Conservation (phyloP, 140 eudicot species). For the Stevia rebaudiana region DNA sequence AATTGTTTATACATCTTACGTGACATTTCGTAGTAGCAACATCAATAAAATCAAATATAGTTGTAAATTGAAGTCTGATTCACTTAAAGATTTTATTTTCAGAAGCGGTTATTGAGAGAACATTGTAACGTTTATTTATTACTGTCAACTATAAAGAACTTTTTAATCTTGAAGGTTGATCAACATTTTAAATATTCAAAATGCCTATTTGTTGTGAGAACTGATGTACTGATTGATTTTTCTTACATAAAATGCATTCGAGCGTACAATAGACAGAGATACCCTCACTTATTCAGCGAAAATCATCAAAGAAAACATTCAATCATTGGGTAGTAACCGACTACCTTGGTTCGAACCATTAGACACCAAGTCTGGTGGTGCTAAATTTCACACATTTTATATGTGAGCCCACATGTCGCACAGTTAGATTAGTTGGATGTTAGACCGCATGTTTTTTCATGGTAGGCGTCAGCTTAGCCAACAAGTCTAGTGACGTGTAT, state of each 20-base stretch:
- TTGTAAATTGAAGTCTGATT: slow-evolving; percentile 23
- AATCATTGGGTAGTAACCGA: slow-evolving; percentile 7
- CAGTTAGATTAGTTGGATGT: no score
- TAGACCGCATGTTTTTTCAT: no score
- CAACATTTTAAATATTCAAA: slow-evolving; percentile 67
- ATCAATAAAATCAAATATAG: slow-evolving; percentile 26
- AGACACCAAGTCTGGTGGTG: slow-evolving; percentile 9
- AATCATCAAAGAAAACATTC: slow-evolving; percentile 51
- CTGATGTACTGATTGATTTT: slow-evolving; percentile 85
- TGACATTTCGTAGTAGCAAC: slow-evolving; percentile 26
- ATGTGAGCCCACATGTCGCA: no score
- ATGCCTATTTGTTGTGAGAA: slow-evolving; percentile 83
- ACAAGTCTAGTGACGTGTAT: no score
- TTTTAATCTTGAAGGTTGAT: slow-evolving; percentile 62
- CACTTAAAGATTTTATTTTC: slow-evolving; percentile 24
- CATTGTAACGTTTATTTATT: neutral
- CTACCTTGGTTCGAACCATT: neutral
- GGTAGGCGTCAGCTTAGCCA: no score
- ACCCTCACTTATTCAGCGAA: slow-evolving; percentile 71
- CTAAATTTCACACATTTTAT: slow-evolving; percentile 24
- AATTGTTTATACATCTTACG: slow-evolving; percentile 7
- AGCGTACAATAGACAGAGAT: slow-evolving; percentile 62
- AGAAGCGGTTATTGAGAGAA: slow-evolving; percentile 28
- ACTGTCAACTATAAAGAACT: neutral
- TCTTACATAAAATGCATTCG: slow-evolving; percentile 93